phyloP scores from a whole-genome alignment of 2,329 filamentous ascomycete genomes.

The Apiospora malaysiana region DNA sequence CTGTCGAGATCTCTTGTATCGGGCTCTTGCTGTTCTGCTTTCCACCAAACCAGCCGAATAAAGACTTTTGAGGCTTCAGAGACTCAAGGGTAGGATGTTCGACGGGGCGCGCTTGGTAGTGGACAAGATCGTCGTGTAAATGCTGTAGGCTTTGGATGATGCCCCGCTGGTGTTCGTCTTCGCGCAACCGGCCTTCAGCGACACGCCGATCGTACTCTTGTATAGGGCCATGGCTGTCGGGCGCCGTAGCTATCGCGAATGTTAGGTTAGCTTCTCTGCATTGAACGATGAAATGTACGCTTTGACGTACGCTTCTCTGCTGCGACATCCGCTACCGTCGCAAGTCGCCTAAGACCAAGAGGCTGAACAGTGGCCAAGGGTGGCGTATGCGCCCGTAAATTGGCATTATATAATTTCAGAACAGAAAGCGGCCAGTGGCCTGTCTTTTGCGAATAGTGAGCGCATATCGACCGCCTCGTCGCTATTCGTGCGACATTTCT shows the following conservation, averaged over 20 bases:
- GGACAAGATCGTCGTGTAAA: slow-evolving; percentile 80
- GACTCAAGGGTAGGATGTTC: slow-evolving; percentile 79
- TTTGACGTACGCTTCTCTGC: slow-evolving; percentile 22
- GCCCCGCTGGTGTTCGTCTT: slow-evolving; percentile 90
- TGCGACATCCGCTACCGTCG: slow-evolving; percentile 21
- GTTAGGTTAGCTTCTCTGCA: not conserved
- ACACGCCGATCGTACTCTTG: slow-evolving; percentile 89
- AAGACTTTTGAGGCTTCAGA: slow-evolving; percentile 60
- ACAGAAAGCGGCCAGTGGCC: not conserved
- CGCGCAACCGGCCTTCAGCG: slow-evolving; percentile 71
- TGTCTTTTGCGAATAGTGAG: slow-evolving; percentile 8
- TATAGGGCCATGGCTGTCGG: slow-evolving; percentile 66
- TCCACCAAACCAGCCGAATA: slow-evolving; percentile 67
- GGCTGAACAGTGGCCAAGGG: not conserved
- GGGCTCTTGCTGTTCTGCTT: slow-evolving; percentile 45
- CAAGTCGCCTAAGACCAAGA: slow-evolving; percentile 20
- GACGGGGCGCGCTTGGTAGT: slow-evolving; percentile 77
- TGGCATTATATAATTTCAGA: not conserved
- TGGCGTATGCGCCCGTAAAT: not conserved
- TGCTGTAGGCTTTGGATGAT: slow-evolving; percentile 91
- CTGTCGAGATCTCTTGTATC: slow-evolving; percentile 65
- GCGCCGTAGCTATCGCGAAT: not conserved
- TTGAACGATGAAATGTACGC: not conserved
- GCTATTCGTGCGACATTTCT: slow-evolving; percentile 12
- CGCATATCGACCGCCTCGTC: slow-evolving; percentile 21